Percentiles rank a stretch among this genome's conserved stretches.
phyloP scores from a whole-genome alignment of 2,329 filamentous ascomycete species.

The Coniochaeta prunicola region DNA sequence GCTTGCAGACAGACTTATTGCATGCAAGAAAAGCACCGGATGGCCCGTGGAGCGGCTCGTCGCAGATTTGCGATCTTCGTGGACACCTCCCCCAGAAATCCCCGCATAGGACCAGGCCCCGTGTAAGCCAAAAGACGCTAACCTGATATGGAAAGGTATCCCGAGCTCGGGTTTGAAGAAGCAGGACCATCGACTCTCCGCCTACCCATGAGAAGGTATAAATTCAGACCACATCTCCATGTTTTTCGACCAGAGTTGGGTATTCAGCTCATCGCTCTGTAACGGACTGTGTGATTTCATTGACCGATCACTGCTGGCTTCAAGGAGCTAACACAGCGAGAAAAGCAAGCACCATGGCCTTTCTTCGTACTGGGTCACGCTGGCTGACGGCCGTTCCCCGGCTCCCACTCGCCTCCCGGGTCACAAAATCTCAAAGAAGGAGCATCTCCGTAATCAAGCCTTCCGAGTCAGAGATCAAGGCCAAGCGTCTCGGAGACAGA shows the following conservation, averaged over 20 bases:
- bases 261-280: background rate
- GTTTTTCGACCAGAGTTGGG: background rate
- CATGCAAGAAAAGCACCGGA: constrained; percentile 25
- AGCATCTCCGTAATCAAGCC: constrained; percentile 19
- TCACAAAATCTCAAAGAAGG: background rate
- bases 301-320: too few species aligned
- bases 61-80: constrained; percentile 18
- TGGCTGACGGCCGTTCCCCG: background rate
- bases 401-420: background rate
- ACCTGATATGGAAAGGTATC: constrained; percentile 10
- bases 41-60: constrained; percentile 31
- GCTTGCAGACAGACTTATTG: constrained; percentile 21
- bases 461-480: constrained; percentile 31
- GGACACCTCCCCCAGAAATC: constrained; percentile 8
- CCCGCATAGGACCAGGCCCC: background rate
- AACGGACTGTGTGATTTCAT: too few species aligned
- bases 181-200: background rate
- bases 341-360: background rate
- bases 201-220: background rate
- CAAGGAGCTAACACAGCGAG: background rate
- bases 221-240: background rate
- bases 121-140: background rate
- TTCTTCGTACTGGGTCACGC: background rate
- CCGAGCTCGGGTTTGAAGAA: constrained; percentile 22
- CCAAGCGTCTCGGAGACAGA: constrained; percentile 29